Conservation (phyloP, 306 rosid species). For the Castanea mollissima region DNA sequence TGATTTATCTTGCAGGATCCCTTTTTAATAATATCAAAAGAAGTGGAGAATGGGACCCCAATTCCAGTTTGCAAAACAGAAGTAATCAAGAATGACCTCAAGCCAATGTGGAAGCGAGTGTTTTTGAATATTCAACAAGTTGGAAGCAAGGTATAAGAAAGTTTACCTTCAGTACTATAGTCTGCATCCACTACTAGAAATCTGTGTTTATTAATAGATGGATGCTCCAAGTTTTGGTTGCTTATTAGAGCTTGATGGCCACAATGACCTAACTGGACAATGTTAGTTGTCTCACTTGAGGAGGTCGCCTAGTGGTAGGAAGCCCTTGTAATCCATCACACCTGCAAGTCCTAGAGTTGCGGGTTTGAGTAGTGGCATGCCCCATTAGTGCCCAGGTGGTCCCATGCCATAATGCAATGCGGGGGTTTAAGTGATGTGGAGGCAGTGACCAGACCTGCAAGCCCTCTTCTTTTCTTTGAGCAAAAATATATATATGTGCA, state of each 20-base stretch:
- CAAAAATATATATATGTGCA: neutral
- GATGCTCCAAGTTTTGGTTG: slow-evolving; percentile 16
- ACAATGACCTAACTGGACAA: neutral
- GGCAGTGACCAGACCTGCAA: too few species aligned
- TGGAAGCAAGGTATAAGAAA: slow-evolving; percentile 83
- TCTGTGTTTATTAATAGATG: neutral
- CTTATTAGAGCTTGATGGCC: neutral
- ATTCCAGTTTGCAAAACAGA: slow-evolving; percentile 95
- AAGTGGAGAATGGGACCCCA: slow-evolving; percentile 61
- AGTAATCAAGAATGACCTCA: slow-evolving; percentile 82
- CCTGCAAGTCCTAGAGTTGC: too few species aligned
- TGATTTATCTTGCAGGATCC: slow-evolving; percentile 72
- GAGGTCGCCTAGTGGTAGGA: too few species aligned
- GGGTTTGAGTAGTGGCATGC: too few species aligned
- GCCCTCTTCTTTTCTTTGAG: too few species aligned
- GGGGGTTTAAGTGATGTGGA: too few species aligned
- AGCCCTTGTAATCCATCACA: too few species aligned
- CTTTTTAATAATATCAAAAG: slow-evolving; percentile 76
- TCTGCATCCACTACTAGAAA: slow-evolving; percentile 3
- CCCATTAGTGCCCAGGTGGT: too few species aligned
- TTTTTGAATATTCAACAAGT: slow-evolving; percentile 88
- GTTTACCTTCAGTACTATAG: neutral
- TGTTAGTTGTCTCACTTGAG: neutral
- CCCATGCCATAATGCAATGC: too few species aligned
- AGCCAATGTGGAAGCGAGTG: slow-evolving; percentile 81